Evolutionary conservation across 768 basidiomycete genomes (phyloP), one percentile per base, ranked within the genome.

Genomic region (Boletus rufocinnamomeus): DNA sequence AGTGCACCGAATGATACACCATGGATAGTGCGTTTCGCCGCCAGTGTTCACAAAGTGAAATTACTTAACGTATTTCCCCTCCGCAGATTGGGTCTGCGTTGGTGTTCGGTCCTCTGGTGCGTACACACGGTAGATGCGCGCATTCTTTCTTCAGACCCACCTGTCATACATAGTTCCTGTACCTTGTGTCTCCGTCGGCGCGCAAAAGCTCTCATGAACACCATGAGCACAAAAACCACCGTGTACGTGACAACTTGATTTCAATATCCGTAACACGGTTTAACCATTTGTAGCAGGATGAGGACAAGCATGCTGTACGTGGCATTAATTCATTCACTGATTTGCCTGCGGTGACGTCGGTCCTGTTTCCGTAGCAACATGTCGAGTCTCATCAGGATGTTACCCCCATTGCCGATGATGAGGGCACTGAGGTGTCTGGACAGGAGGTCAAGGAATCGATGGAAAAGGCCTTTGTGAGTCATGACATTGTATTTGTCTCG

Each of bases 371-470:
- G 37, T 58, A 69, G 65, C 64, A 69, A 60, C 63, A 60, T 10
- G 52, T 46, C 3, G 58, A 68, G 37, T 45, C 67, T 16, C 38
- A 52, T 1, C 41, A 50, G 52, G 57, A 56, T 35, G 54, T 27
- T 13, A 48, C 51, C 17, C 59, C 69, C 32, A 56, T 68, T 49
- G 52, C 56, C 2, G 74, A 74, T 51, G 73, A 73, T 25, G 73
- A 74, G 49, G 73, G 71, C 14, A 71, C 71, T 2, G 57, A 53
- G 40, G 64, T 70, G 35, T 63, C 73, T 49, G 57, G 51, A 41
- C 63, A 72, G 43, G 73, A 73, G 27, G 58, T 75, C 50, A 67
- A 72, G 46, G 69, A 73, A 35, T 74, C 74, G 25, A 62, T 69
- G 27, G 62, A 66, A 58, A 62, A 56, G 43, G 68, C 65, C 13